These are phyloP conservation scores for Coemansia sp. DNA, from an alignment of 192 early-diverging fungal species.

Conservation along the genomic window DNA sequence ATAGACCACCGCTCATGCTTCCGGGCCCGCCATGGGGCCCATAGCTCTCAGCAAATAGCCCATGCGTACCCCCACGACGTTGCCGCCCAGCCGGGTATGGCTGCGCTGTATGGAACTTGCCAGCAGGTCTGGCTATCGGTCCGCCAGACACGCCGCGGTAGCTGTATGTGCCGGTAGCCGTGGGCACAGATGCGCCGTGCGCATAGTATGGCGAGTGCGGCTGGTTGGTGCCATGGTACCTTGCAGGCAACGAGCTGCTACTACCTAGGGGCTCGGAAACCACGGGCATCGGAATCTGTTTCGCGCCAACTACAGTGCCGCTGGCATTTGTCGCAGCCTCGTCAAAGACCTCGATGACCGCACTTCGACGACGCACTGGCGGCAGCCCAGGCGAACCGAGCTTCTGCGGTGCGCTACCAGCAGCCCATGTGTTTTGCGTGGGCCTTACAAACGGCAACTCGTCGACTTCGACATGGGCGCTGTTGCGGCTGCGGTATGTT, in stretches of 20 bases:
- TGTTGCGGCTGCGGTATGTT: constrained; percentile 44
- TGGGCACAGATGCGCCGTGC: constrained; percentile 23
- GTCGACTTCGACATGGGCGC: constrained; percentile 46
- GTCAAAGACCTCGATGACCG: constrained; percentile 33
- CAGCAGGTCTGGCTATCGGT: not conserved
- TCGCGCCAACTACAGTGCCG: too few relatives aligned
- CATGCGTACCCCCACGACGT: constrained; percentile 9
- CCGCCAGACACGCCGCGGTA: constrained; percentile 9
- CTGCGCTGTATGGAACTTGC: constrained; percentile 2
- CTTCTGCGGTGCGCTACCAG: constrained; percentile 8
- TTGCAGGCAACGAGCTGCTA: constrained; percentile 19
- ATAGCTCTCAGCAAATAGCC: constrained; percentile 4
- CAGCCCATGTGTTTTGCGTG: constrained; percentile 17
- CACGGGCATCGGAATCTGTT: not conserved
- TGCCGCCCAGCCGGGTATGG: not conserved
- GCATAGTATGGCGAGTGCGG: constrained; percentile 51
- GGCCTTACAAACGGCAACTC: constrained; percentile 47
- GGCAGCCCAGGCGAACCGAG: not conserved
- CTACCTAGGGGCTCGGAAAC: not conserved
- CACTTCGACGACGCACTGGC: constrained; percentile 27
- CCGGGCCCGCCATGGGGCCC: not conserved
- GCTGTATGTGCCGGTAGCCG: constrained; percentile 6
- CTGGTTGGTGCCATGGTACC: constrained; percentile 50
- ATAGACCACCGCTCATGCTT: not conserved
- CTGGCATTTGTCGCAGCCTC: constrained; percentile 6